Conservation (phyloP, 2,329 filamentous ascomycete genomes). For the Aspergillus sp. region DNA sequence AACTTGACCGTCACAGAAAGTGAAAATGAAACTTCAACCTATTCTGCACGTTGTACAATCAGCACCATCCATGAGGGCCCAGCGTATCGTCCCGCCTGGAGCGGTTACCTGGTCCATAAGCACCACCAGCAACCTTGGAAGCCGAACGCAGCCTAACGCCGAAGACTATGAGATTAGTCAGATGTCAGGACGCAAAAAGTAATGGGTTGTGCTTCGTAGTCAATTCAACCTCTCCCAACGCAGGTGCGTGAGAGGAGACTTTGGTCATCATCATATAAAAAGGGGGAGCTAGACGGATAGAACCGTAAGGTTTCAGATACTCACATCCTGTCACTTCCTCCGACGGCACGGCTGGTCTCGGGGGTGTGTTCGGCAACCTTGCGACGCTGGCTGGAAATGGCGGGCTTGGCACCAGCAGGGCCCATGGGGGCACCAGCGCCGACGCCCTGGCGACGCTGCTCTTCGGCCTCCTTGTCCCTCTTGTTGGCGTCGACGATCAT, state of each 20-base stretch:
- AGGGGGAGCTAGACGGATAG: conserved; percentile 51
- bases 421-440: conserved; percentile 48
- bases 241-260: too few species aligned
- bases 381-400: conserved; percentile 67
- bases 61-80: conserved; percentile 38
- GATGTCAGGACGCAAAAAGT: conserved; percentile 54
- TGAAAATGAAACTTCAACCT: conserved; percentile 19
- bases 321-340: conserved; percentile 92
- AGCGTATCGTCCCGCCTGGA: conserved; percentile 49
- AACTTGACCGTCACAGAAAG: neutral
- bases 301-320: conserved; percentile 61
- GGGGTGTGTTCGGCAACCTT: conserved; percentile 75
- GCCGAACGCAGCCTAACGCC: conserved; percentile 79
- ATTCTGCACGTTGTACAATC: conserved; percentile 23
- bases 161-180: conserved; percentile 76
- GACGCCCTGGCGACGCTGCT: conserved; percentile 60
- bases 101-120: conserved; percentile 42
- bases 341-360: conserved; percentile 66
- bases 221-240: too few species aligned
- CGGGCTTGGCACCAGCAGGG: conserved; percentile 56
- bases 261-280: too few species aligned
- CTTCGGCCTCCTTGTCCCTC: conserved; percentile 67
- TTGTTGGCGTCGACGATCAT: conserved; percentile 78
- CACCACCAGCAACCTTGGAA: conserved; percentile 59
- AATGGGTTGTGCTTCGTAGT: too few species aligned